phyloP scores from a whole-genome alignment of 257 asterid genomes.

The Misopates orontium region DNA sequence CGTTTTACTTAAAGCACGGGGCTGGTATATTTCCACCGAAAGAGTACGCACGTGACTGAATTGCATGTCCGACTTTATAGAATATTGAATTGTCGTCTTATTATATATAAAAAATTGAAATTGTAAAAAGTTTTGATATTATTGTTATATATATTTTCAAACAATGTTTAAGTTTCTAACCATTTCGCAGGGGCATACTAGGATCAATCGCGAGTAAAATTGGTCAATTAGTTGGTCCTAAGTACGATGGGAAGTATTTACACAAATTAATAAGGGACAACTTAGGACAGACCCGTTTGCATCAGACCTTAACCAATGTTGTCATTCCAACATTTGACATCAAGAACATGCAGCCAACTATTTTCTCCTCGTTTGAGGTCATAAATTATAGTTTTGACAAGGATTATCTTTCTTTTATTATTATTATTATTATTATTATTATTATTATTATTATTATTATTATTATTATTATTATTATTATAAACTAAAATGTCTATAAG shows the following conservation, averaged over 20 bases:
- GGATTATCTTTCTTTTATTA: no score
- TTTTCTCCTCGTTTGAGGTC: conserved; percentile 56
- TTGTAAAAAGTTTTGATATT: no score
- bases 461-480: no score
- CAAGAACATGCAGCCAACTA: conserved; percentile 43
- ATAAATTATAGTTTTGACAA: no score
- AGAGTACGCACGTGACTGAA: no score
- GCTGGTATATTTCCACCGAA: conserved; percentile 45
- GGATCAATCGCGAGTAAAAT: conserved; percentile 34
- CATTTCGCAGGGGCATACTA: conserved; percentile 36
- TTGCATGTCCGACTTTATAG: no score
- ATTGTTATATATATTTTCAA: no score
- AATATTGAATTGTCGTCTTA: no score
- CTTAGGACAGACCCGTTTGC: conserved; percentile 43
- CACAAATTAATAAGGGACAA: conserved; percentile 34
- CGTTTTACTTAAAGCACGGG: conserved; percentile 43
- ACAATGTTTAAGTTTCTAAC: not conserved
- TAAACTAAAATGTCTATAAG: no score
- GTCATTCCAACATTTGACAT: conserved; percentile 60
- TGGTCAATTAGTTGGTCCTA: conserved; percentile 33
- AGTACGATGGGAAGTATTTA: conserved; percentile 48
- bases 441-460: no score
- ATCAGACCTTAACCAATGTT: conserved; percentile 48
- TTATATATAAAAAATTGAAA: no score
- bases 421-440: no score